phyloP scores from a whole-genome alignment of 2,329 filamentous ascomycete species.

The Paraphoma sp. region DNA sequence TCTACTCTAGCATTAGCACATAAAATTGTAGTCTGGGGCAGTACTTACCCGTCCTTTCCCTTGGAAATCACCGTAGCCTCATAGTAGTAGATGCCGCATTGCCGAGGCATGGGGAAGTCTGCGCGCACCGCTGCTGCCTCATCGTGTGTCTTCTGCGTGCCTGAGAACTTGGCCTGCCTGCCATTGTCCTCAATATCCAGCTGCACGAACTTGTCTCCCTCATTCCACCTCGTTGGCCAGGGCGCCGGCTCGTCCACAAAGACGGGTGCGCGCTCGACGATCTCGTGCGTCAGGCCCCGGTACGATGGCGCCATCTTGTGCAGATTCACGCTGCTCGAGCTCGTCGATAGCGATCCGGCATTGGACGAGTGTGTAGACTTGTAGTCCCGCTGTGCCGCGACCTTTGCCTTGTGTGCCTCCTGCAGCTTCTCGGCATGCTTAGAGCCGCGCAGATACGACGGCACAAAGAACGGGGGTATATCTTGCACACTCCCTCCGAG shows the following conservation, averaged over 20 bases:
- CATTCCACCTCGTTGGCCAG: conserved; percentile 86
- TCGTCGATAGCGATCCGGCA: conserved; percentile 59
- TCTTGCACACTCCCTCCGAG: conserved; percentile 32
- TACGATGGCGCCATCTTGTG: conserved; percentile 70
- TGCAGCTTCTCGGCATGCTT: conserved; percentile 79
- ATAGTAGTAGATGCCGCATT: conserved; percentile 95
- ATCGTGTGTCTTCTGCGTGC: conserved; percentile 64
- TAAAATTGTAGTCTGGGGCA: not conserved
- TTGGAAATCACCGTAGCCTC: conserved; percentile 74
- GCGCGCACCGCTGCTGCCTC: conserved; percentile 85
- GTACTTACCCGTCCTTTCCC: conserved; percentile 69
- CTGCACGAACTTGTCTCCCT: conserved; percentile 73
- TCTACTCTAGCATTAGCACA: conserved; percentile 31
- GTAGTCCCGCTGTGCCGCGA: conserved; percentile 55
- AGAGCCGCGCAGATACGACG: conserved; percentile 81
- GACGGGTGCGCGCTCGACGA: conserved; percentile 75
- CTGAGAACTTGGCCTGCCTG: conserved; percentile 69
- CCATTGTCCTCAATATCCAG: conserved; percentile 79
- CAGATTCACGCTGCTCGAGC: conserved; percentile 64
- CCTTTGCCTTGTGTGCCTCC: conserved; percentile 69
- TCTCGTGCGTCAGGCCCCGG: conserved; percentile 80
- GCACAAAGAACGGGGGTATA: conserved; percentile 71
- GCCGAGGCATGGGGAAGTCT: conserved; percentile 83
- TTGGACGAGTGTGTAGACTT: conserved; percentile 54
- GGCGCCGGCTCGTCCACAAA: conserved; percentile 68